These are phyloP conservation scores for Cutaneotrichosporon sp. DNA, from an alignment of 1,284 basidiomycete species.

Conservation along the genomic window DNA sequence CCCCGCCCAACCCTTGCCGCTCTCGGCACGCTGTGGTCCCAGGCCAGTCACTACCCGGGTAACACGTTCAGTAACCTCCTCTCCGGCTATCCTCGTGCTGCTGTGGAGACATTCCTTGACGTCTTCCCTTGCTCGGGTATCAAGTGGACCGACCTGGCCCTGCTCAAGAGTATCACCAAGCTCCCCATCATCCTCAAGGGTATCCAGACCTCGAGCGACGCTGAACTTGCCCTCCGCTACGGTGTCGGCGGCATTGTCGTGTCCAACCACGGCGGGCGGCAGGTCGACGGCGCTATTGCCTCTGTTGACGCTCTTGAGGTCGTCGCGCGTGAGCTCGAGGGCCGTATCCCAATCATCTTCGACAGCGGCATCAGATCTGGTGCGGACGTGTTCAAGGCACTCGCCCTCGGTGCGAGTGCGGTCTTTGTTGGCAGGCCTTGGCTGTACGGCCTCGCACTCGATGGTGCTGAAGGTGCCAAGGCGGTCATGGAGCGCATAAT, in stretches of 20 bases:
- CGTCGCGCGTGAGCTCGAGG: conserved; percentile 53
- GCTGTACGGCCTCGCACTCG: conserved; percentile 64
- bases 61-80: conserved; percentile 12
- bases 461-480: conserved; percentile 65
- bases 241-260: conserved; percentile 73
- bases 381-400: conserved; percentile 70
- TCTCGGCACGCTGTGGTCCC: conserved; percentile 11
- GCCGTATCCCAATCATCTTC: conserved; percentile 62
- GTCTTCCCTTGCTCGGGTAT: conserved; percentile 18
- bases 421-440: conserved; percentile 48
- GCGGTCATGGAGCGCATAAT: conserved; percentile 64
- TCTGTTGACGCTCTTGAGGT: conserved; percentile 66
- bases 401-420: conserved; percentile 47
- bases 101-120: conserved; percentile 26
- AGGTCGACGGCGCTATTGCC: conserved; percentile 74
- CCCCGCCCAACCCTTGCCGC: conserved; percentile 14
- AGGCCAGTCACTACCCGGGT: conserved; percentile 18
- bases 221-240: conserved; percentile 64
- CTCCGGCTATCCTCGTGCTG: conserved; percentile 11
- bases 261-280: conserved; percentile 78
- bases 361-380: conserved; percentile 76
- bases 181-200: conserved; percentile 63
- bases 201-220: conserved; percentile 66
- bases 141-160: conserved; percentile 21
- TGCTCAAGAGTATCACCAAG: conserved; percentile 13